Evolutionary conservation across 768 basidiomycete genomes (phyloP).

Genomic region (Tulasnella sp.): DNA sequence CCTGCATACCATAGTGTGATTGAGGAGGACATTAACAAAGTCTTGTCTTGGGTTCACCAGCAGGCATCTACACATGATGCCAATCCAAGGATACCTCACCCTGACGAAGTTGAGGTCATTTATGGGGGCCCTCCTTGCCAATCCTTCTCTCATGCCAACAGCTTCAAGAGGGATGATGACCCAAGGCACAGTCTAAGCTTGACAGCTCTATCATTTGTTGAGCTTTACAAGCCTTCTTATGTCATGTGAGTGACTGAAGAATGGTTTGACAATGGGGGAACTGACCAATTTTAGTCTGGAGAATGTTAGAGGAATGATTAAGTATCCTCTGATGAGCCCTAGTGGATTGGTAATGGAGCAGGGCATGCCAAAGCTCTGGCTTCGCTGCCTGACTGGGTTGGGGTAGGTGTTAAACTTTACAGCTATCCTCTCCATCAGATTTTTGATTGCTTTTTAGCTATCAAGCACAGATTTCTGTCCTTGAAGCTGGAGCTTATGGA

Average conservation of each 20-base stretch:
- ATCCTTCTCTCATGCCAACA: slow-evolving; percentile 61
- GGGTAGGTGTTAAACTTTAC: slow-evolving; percentile 31
- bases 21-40: slow-evolving; percentile 59
- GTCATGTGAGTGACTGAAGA: slow-evolving; percentile 13
- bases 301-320: slow-evolving; percentile 9
- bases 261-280: background rate
- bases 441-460: slow-evolving; percentile 21
- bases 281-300: background rate
- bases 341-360: slow-evolving; percentile 53
- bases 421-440: background rate
- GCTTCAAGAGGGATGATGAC: slow-evolving; percentile 56
- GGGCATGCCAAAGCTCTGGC: slow-evolving; percentile 62
- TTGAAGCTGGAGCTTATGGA: slow-evolving; percentile 48
- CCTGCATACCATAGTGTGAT: slow-evolving; percentile 38
- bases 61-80: background rate
- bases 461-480: slow-evolving; percentile 38
- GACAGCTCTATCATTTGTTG: slow-evolving; percentile 43
- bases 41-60: slow-evolving; percentile 37
- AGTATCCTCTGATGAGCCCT: slow-evolving; percentile 32
- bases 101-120: slow-evolving; percentile 48
- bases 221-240: slow-evolving; percentile 23
- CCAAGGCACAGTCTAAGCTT: slow-evolving; percentile 30
- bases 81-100: slow-evolving; percentile 25
- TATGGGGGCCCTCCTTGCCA: slow-evolving; percentile 72
- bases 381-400: slow-evolving; percentile 51